phyloP scores from a whole-genome alignment of 2,329 filamentous ascomycete species.

The Fusarium paranaense region DNA sequence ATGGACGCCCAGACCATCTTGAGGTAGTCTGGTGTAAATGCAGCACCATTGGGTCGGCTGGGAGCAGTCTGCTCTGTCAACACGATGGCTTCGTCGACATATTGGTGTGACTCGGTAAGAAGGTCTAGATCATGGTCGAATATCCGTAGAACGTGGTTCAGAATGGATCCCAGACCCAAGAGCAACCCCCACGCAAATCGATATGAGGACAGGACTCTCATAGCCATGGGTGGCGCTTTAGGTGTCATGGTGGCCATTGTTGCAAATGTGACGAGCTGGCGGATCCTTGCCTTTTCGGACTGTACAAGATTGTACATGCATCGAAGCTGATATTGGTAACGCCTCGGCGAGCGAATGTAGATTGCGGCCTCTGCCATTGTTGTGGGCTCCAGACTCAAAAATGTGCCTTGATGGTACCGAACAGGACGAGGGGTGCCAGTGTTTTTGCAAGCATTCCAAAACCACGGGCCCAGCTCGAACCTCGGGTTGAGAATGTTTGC shows the following conservation, averaged over 20 bases:
- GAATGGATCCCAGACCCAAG: slow-evolving; percentile 14
- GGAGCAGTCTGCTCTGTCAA: slow-evolving; percentile 22
- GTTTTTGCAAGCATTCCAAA: slow-evolving; percentile 34
- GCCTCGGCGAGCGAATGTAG: slow-evolving; percentile 24
- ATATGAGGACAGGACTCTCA: slow-evolving; percentile 9
- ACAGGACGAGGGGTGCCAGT: slow-evolving; percentile 20
- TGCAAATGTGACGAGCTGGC: background rate
- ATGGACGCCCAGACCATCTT: slow-evolving; percentile 31
- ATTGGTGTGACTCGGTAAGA: background rate
- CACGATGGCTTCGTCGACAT: slow-evolving; percentile 23
- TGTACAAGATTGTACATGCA: slow-evolving; percentile 29
- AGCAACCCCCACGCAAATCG: slow-evolving; percentile 24
- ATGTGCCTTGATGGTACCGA: slow-evolving; percentile 26
- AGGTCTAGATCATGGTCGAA: slow-evolving; percentile 14
- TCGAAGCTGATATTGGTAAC: slow-evolving; percentile 9
- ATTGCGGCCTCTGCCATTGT: slow-evolving; percentile 21
- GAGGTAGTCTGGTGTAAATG: slow-evolving; percentile 28
- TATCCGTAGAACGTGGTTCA: slow-evolving; percentile 25
- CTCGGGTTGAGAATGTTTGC: slow-evolving; percentile 32
- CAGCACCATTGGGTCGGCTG: slow-evolving; percentile 30
- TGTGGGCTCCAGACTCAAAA: slow-evolving; percentile 25
- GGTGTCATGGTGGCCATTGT: slow-evolving; percentile 11
- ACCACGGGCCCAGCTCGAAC: slow-evolving; percentile 35
- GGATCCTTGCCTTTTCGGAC: slow-evolving; percentile 24
- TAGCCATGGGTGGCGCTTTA: background rate